Percentiles rank a stretch among this genome's conserved stretches.
Evolutionary conservation across 306 rosid genomes (phyloP).

Genomic region (Boehmeria nivea): DNA sequence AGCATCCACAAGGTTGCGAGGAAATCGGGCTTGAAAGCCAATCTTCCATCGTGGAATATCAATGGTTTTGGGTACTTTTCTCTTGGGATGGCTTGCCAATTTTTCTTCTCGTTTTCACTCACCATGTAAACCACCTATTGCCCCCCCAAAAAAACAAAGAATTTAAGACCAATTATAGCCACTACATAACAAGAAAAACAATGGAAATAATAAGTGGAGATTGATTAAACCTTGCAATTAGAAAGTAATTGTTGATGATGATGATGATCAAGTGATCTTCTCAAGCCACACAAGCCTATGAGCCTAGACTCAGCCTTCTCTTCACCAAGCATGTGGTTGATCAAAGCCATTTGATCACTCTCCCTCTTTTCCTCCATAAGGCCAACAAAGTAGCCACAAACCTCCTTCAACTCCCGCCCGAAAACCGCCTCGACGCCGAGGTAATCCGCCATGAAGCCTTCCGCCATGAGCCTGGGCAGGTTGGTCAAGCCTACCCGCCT

Average conservation of each 20-base stretch:
- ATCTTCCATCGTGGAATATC: slow-evolving; percentile 78
- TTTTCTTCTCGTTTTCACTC: slow-evolving; percentile 50
- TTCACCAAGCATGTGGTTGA: slow-evolving; percentile 13
- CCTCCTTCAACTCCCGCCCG: slow-evolving; percentile 53
- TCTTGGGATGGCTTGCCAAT: slow-evolving; percentile 46
- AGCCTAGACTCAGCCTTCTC: not conserved
- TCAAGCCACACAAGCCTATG: slow-evolving; percentile 31
- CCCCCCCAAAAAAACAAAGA: not conserved
- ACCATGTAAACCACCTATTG: slow-evolving; percentile 43
- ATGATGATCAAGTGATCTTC: slow-evolving; percentile 22
- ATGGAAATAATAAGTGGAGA: not conserved
- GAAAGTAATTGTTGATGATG: slow-evolving; percentile 23
- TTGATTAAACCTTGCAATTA: slow-evolving; percentile 43
- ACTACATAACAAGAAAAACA: no score
- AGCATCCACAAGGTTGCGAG: slow-evolving; percentile 39
- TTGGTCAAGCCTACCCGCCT: slow-evolving; percentile 44
- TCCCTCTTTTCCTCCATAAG: slow-evolving; percentile 31
- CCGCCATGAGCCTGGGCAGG: slow-evolving; percentile 64
- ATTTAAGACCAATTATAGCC: no score
- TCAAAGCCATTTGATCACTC: not conserved
- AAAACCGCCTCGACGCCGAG: slow-evolving; percentile 44
- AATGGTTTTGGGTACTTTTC: slow-evolving; percentile 47
- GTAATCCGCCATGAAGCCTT: slow-evolving; percentile 50
- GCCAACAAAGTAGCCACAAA: slow-evolving; percentile 54
- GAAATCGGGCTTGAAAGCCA: slow-evolving; percentile 55